phyloP scores from a whole-genome alignment of 2,329 filamentous ascomycete species.

The Nothomitra cinnamomea region DNA sequence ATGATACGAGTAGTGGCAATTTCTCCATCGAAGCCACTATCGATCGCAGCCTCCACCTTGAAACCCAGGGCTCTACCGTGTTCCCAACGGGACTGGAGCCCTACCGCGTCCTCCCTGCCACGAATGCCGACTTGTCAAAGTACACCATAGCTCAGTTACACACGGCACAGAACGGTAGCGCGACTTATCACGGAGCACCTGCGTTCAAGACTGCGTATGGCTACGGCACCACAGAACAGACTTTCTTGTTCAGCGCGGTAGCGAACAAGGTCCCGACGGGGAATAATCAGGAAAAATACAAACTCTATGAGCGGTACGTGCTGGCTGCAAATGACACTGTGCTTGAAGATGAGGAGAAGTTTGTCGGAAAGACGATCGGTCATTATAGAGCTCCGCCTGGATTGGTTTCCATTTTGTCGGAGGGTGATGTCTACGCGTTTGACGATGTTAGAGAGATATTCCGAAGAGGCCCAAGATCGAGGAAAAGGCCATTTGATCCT shows the following conservation, averaged over 20 bases:
- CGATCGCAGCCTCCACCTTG: constrained; percentile 30
- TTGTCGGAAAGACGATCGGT: constrained; percentile 14
- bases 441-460: not conserved
- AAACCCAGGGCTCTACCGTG: constrained; percentile 28
- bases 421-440: not conserved
- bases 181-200: constrained; percentile 32
- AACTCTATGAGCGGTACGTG: constrained; percentile 42
- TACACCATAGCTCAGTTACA: constrained; percentile 23
- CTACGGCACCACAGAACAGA: constrained; percentile 39
- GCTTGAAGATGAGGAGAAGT: constrained; percentile 29
- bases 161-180: constrained; percentile 41
- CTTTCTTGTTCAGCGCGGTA: constrained; percentile 32
- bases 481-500: not conserved
- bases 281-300: constrained; percentile 13
- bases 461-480: not conserved
- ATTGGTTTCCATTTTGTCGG: not conserved
- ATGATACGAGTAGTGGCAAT: constrained; percentile 17
- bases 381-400: not conserved
- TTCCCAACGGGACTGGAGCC: constrained; percentile 45
- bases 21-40: constrained; percentile 28
- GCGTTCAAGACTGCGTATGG: constrained; percentile 32
- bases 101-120: constrained; percentile 22
- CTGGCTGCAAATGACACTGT: constrained; percentile 36
- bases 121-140: constrained; percentile 14
- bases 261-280: not conserved